These are phyloP conservation scores for Gyrodon lividus DNA, from an alignment of 768 basidiomycete species.

Conservation along the genomic window DNA sequence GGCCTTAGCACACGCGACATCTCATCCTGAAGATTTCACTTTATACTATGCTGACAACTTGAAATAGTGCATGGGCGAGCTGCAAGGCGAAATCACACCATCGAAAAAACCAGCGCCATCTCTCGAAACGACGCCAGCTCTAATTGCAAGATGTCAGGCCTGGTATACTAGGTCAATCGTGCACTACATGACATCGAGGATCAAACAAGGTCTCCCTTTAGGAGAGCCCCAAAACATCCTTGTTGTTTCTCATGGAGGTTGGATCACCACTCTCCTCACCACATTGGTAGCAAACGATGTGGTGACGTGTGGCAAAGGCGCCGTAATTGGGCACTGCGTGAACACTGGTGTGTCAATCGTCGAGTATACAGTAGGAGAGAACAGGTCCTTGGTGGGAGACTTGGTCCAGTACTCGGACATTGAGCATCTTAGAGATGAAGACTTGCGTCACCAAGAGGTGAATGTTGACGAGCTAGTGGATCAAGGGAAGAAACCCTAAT, in stretches of 20 bases:
- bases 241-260: conserved; percentile 65
- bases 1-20: not conserved
- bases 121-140: conserved; percentile 31
- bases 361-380: conserved; percentile 42
- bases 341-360: conserved; percentile 50
- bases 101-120: conserved; percentile 21
- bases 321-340: conserved; percentile 22
- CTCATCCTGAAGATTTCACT: not conserved
- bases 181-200: conserved; percentile 21
- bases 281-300: conserved; percentile 43
- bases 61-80: conserved; percentile 55
- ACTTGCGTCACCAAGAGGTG: conserved; percentile 34
- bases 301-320: conserved; percentile 34
- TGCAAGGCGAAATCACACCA: conserved; percentile 47
- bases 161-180: conserved; percentile 64
- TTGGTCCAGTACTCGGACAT: conserved; percentile 56
- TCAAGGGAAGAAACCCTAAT: not conserved
- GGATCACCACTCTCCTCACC: conserved; percentile 54
- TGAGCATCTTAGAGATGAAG: conserved; percentile 44
- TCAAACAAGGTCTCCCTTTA: conserved; percentile 26
- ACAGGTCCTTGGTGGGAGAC: conserved; percentile 28
- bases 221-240: conserved; percentile 42
- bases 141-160: conserved; percentile 46
- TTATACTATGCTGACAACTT: not conserved
- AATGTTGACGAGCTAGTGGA: conserved; percentile 50